Conservation (phyloP, 2,329 filamentous ascomycete genomes). For the Aspergillaceae sp. region DNA sequence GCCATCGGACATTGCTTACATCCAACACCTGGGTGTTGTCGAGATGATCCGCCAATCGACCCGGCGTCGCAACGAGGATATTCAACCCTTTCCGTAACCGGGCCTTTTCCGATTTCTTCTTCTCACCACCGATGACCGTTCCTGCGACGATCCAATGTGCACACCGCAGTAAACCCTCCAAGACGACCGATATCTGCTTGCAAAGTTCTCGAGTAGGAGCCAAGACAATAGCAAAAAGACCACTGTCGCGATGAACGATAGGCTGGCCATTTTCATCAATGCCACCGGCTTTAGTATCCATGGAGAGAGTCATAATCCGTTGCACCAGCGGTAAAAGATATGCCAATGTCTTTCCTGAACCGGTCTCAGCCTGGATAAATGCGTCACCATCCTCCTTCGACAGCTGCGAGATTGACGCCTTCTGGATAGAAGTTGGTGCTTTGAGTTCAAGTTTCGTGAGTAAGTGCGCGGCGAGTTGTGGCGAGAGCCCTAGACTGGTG, state of each 20-base stretch:
- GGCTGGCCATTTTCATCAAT: slow-evolving; percentile 32
- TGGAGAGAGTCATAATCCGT: slow-evolving; percentile 66
- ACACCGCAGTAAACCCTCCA: slow-evolving; percentile 78
- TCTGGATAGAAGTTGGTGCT: slow-evolving; percentile 89
- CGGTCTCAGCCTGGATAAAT: slow-evolving; percentile 94
- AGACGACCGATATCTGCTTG: slow-evolving; percentile 81
- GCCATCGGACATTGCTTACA: slow-evolving; percentile 81
- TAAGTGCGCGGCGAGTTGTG: slow-evolving; percentile 71
- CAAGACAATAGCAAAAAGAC: slow-evolving; percentile 86
- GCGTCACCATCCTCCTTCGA: slow-evolving; percentile 76
- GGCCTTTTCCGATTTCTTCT: slow-evolving; percentile 81
- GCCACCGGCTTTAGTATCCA: slow-evolving; percentile 16
- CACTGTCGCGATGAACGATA: slow-evolving; percentile 71
- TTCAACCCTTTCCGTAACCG: slow-evolving; percentile 87
- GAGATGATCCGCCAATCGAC: slow-evolving; percentile 81
- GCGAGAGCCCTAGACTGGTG: slow-evolving; percentile 72
- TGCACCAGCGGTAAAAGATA: slow-evolving; percentile 91
- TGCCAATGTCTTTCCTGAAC: slow-evolving; percentile 94
- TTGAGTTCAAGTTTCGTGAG: slow-evolving; percentile 79
- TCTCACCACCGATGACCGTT: slow-evolving; percentile 65
- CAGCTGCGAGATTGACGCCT: slow-evolving; percentile 73
- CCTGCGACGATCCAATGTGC: slow-evolving; percentile 92
- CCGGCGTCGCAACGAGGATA: slow-evolving; percentile 89
- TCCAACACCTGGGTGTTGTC: slow-evolving; percentile 85
- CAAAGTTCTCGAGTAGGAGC: slow-evolving; percentile 89